Conservation (phyloP, 768 basidiomycete genomes). For the Suillus spraguei region DNA sequence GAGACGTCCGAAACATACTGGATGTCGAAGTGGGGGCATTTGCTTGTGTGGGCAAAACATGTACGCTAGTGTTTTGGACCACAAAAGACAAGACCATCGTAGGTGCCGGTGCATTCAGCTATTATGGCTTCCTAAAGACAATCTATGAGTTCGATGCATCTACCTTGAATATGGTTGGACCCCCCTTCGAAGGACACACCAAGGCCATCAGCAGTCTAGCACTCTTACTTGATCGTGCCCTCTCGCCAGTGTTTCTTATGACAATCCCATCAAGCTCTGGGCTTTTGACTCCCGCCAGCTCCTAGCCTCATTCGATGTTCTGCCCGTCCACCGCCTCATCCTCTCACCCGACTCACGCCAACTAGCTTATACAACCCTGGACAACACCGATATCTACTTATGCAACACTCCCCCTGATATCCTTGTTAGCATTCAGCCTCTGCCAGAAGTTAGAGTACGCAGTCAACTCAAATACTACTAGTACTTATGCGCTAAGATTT, state of each 20-base stretch:
- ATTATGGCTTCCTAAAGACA: too few relatives aligned
- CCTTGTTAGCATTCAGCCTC: neutral
- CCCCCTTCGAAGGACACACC: neutral
- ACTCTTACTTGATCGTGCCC: neutral
- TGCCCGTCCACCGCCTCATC: neutral
- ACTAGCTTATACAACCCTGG: neutral
- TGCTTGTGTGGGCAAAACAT: neutral
- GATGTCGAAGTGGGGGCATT: too few relatives aligned
- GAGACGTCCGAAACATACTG: neutral
- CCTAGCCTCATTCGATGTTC: neutral
- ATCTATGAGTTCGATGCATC: neutral
- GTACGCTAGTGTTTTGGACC: neutral
- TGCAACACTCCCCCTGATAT: neutral
- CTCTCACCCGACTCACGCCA: neutral
- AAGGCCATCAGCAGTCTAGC: neutral
- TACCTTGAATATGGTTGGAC: neutral
- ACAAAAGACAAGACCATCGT: neutral
- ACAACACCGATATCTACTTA: neutral
- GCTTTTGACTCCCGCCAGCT: neutral
- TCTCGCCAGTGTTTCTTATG: neutral
- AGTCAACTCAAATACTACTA: neutral
- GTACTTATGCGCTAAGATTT: neutral
- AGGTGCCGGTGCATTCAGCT: too few relatives aligned
- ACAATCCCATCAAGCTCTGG: neutral
- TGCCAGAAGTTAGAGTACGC: neutral